Evolutionary conservation across 2,329 filamentous ascomycete genomes (phyloP).

Genomic region (Ophiosphaerella narmari): DNA sequence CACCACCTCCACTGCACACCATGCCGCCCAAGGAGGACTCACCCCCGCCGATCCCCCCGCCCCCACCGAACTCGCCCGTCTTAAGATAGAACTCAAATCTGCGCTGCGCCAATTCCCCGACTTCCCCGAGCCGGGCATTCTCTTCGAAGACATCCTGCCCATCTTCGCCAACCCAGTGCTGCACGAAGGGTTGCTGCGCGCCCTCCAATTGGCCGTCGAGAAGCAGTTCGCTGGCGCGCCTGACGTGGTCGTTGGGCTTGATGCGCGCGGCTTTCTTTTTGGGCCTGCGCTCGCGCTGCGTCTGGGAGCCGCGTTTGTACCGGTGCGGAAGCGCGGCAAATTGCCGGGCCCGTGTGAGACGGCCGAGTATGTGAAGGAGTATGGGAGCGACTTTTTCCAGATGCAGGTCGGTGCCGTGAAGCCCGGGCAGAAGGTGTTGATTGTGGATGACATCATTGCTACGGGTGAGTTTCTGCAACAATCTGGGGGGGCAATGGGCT

Average conservation of each 20-base stretch:
- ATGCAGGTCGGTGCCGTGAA: constrained; percentile 88
- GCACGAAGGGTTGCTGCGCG: constrained; percentile 78
- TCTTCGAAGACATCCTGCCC: constrained; percentile 98
- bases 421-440: constrained; percentile 83
- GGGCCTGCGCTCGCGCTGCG: constrained; percentile 85
- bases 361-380: constrained; percentile 91
- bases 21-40: constrained; percentile 55
- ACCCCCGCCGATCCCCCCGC: constrained; percentile 55
- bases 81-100: constrained; percentile 69
- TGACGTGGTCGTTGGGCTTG: constrained; percentile 90
- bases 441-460: constrained; percentile 98
- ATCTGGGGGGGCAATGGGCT: too few species aligned
- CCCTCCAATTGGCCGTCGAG: constrained; percentile 81
- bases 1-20: constrained; percentile 36
- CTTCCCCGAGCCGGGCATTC: constrained; percentile 88
- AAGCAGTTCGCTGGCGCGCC: constrained; percentile 67
- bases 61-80: constrained; percentile 57
- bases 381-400: constrained; percentile 93
- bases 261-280: constrained; percentile 94
- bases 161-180: constrained; percentile 80
- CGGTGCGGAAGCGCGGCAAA: constrained; percentile 94
- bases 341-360: constrained; percentile 87
- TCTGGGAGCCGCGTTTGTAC: constrained; percentile 84
- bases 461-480: constrained; percentile 68
- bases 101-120: constrained; percentile 85